Base-by-base conservation (phyloP, 139 green algal species). In the Mesostigma viride region DNA sequence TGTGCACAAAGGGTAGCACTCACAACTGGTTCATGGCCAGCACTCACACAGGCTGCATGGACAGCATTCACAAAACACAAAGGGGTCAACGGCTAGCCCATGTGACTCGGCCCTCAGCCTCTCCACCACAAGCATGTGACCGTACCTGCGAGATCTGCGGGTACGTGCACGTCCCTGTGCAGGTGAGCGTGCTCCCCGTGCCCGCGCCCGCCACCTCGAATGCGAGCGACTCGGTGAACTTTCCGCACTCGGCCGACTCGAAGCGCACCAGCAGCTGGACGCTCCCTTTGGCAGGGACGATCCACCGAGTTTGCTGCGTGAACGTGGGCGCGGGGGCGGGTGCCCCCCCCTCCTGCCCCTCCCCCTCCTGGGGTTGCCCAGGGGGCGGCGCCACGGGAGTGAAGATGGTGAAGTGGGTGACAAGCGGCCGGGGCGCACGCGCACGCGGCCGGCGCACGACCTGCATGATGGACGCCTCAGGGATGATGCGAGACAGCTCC, bases 111-210 rank as follows among this genome's bases (percentile, higher is more conserved):
- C n/a, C n/a, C n/a, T n/a, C n/a, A n/a, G n/a, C n/a, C n/a, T n/a
- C n/a, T n/a, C n/a, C n/a, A n/a, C n/a, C n/a, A n/a, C n/a, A n/a
- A n/a, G n/a, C n/a, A n/a, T n/a, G n/a, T n/a, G n/a, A n/a, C n/a
- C n/a, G n/a, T n/a, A n/a, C n/a, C n/a, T n/a, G n/a, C 6, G 20
- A 72, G 64, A 94, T 88, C 59, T 81, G 76, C 4, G 87, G 87
- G 67, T 87, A 81, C 58, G 84, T 82, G 67, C 84, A 91, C 35
- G 8, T 27, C 2, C 61, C 69, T 27, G 77, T 79, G 3, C 64
- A 74, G 2, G 85, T 35, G 5, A 73, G 22, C 17, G n/a, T 40
- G 3, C 3, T 30, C 14, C 2, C 33, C 17, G 26, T 31, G 40
- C 82, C 80, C 17, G 76, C 81, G 61, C 75, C 76, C 28, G 85